Evolutionary conservation across 305 asterid species (phyloP), one percentile per base, ranked within the genome.

Genomic region (Fraxinus sp.): DNA sequence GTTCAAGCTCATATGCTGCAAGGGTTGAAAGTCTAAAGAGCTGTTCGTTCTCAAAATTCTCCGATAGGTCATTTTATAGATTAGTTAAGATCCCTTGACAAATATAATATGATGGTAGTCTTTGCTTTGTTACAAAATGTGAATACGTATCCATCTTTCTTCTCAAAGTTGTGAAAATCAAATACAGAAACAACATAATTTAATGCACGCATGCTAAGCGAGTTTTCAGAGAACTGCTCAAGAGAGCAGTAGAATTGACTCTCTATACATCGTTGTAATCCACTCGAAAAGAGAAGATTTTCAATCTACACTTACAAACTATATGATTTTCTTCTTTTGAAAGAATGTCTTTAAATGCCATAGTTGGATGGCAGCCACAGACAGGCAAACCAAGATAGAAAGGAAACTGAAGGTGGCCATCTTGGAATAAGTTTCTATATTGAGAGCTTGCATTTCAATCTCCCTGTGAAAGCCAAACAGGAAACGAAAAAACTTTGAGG

Each of bases 261-360:
- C 36, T 26, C 18, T 11, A 30, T 28, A 28, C 7, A 9, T 68
- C 37, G 7, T 49, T 49, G 41, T 0, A 62, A 22, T 59, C 4
- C 26, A 20, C 4, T 6, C 2, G 70, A 18, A 59, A 18, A 59
- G 70, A 20, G 30, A 1, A 59, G 4, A 59, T n/a, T 59, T 1
- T 59, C 3, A 7, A 59, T 62, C 71, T 0, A 7, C 10, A 62
- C 16, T 0, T 0, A 0, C 8, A 70, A 32, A 13, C 75, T 75
- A 84, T 11, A 85, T 55, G 43, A 87, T 79, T 85, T 87, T 87
- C 85, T 83, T 87, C 52, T 77, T 82, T 83, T 79, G 82, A 9
- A 87, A 87, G 52, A 81, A 83, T 20, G 82, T 18, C 86, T 86
- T 87, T 70, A 86, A 62, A 81, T 87, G 87, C 89, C 90, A 84